Percentiles rank a stretch among this genome's conserved stretches.
Conservation (phyloP, 2,329 filamentous ascomycete species). For the Aspergillus brasiliensis region DNA sequence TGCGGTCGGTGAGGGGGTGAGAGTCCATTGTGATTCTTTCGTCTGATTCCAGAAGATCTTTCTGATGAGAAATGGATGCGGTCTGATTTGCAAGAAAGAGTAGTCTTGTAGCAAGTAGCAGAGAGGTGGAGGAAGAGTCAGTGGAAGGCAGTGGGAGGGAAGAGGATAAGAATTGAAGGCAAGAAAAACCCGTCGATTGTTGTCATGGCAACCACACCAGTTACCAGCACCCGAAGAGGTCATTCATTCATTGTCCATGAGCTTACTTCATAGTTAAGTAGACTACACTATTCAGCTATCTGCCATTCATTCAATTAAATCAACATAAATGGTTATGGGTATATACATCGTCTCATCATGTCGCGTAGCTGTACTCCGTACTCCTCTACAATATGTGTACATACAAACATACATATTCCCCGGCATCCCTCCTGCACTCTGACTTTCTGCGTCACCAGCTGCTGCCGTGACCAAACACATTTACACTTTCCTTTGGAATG, state of each 20-base stretch:
- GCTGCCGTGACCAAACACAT: background rate
- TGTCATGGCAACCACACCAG: slow-evolving; percentile 40
- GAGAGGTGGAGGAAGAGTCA: slow-evolving; percentile 9
- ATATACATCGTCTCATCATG: background rate
- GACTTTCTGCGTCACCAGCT: background rate
- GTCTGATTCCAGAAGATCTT: background rate
- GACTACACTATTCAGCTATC: background rate
- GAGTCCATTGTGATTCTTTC: slow-evolving; percentile 33
- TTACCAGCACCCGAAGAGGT: slow-evolving; percentile 29
- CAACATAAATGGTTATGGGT: background rate
- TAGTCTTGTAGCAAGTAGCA: slow-evolving; percentile 9
- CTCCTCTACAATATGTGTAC: background rate
- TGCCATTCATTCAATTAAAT: background rate
- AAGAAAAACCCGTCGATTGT: slow-evolving; percentile 41
- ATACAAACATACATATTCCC: background rate
- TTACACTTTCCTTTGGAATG: background rate
- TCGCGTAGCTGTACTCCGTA: background rate
- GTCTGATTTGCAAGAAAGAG: background rate
- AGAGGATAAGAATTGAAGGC: slow-evolving; percentile 27
- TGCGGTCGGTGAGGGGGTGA: slow-evolving; percentile 44
- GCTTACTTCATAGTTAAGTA: background rate
- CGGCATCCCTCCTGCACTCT: background rate
- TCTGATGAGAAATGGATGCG: background rate
- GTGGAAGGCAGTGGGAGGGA: slow-evolving; percentile 17
- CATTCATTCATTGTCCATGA: slow-evolving; percentile 4